Base-by-base conservation (phyloP, 108 stramenopile species). In the Skeletonema potamos region DNA sequence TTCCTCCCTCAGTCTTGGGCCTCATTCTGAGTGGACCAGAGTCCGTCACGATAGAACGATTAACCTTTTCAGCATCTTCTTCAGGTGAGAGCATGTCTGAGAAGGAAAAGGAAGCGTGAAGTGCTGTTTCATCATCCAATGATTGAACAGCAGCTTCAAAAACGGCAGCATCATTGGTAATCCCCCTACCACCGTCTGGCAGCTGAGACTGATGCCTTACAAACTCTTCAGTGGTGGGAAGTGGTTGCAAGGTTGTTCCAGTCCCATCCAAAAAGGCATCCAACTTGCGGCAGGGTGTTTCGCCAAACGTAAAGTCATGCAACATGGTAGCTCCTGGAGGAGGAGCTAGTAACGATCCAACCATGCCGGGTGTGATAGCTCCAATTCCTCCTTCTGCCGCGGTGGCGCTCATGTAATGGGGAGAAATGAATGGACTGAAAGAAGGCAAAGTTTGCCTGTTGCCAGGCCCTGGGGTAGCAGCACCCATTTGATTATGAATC, bases 21-120 rank as follows among this genome's bases (percentile, higher is more conserved):
- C 76, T 70, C 76, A 70, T 70, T 48, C 76, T 28, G 11, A 77
- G 57, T 41, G 76, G 76, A 12, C 76, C 69, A 27, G 76, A 77
- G 46, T 77, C 76, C 1, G 76, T 77, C 18, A 77, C 69, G 1
- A 63, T 69, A 15, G 56, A 41, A 27, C 69, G 58, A n/a, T 37
- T 69, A 26, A 58, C 32, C 56, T 54, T 70, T 20, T 46, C 34
- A 24, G 20, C 20, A 43, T 44, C 46, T 28, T 77, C 76, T 4
- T 77, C 76, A 30, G 76, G 76, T 39, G 76, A 70, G 24, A 70
- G 30, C 11, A 70, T 64, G 29, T 77, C 76, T 6, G 76, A 77
- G 58, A 77, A 77, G 18, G 76, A 77, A 34, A 77, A 64, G 11
- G 76, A 24, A 18, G 64, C 41, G 27, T 72, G 48, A 4, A 72